These are phyloP conservation scores for Hypomyces rosellus DNA, from an alignment of 2,329 filamentous ascomycete species.

Conservation along the genomic window DNA sequence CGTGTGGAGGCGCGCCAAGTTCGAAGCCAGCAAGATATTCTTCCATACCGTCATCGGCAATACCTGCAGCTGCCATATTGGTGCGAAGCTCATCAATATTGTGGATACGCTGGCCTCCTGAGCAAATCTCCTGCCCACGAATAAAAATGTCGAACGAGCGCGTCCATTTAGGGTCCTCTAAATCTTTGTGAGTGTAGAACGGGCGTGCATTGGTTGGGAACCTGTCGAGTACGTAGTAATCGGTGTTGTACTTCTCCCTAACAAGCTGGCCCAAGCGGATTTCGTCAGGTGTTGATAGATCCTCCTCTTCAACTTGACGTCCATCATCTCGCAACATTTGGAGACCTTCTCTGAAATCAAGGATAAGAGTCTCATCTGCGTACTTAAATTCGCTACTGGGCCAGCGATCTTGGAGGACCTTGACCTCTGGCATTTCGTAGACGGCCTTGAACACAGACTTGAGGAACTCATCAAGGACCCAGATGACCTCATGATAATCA, in stretches of 20 bases:
- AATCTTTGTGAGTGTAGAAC: slow-evolving; percentile 86
- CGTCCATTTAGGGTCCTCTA: slow-evolving; percentile 64
- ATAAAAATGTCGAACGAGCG: slow-evolving; percentile 96
- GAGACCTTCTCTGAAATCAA: slow-evolving; percentile 74
- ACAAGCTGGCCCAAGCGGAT: slow-evolving; percentile 78
- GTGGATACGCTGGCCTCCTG: slow-evolving; percentile 89
- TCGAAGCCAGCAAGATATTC: slow-evolving; percentile 87
- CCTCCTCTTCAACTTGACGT: slow-evolving; percentile 66
- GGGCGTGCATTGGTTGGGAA: slow-evolving; percentile 80
- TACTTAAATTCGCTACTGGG: slow-evolving; percentile 82
- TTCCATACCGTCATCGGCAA: slow-evolving; percentile 76
- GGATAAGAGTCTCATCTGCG: slow-evolving; percentile 76
- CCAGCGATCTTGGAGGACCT: slow-evolving; percentile 75
- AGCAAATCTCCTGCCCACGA: slow-evolving; percentile 86
- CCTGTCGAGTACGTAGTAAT: slow-evolving; percentile 93
- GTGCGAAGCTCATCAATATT: slow-evolving; percentile 66
- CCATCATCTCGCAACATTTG: slow-evolving; percentile 78
- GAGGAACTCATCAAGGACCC: slow-evolving; percentile 70
- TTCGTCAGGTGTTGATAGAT: slow-evolving; percentile 79
- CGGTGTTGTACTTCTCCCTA: slow-evolving; percentile 78
- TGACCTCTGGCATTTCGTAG: slow-evolving; percentile 57
- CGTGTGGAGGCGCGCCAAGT: slow-evolving; percentile 82
- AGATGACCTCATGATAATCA: slow-evolving; percentile 83
- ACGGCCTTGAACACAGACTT: slow-evolving; percentile 58
- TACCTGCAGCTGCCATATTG: slow-evolving; percentile 69